phyloP scores from a whole-genome alignment of 345 rosid genomes.

The Turnera subulata region DNA sequence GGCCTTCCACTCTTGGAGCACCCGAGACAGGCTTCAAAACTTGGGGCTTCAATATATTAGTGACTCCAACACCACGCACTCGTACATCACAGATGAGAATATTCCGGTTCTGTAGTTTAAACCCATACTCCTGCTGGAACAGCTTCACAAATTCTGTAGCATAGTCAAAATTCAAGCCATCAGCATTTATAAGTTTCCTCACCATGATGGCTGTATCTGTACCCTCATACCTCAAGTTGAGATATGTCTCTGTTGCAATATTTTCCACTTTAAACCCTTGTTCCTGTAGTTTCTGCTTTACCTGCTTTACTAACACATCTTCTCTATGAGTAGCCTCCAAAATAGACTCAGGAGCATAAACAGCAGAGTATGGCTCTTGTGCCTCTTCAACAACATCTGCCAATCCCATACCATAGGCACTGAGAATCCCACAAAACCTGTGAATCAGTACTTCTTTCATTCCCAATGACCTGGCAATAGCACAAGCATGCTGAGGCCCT shows the following conservation, averaged over 20 bases:
- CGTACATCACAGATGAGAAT: constrained; percentile 83
- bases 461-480: constrained; percentile 87
- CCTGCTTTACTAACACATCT: constrained; percentile 43
- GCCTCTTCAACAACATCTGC: constrained; percentile 97
- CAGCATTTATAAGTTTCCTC: constrained; percentile 41
- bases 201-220: constrained; percentile 99
- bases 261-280: constrained; percentile 73
- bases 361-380: constrained; percentile 89
- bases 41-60: constrained; percentile 78
- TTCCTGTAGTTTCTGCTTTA: constrained; percentile 61
- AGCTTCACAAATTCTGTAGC: constrained; percentile 73
- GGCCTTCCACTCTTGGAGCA: constrained; percentile 55
- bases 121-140: constrained; percentile 89
- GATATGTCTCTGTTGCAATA: constrained; percentile 65
- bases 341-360: constrained; percentile 61
- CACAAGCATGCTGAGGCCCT: constrained; percentile 98
- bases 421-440: constrained; percentile 81
- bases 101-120: constrained; percentile 72
- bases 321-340: constrained; percentile 69
- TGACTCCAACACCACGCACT: constrained; percentile 86
- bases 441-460: constrained; percentile 91
- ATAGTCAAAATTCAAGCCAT: constrained; percentile 48
- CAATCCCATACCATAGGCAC: constrained; percentile 98
- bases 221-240: constrained; percentile 89
- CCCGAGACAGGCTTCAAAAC: constrained; percentile 41